Conservation (phyloP, 352 stramenopile species). For the Phytophthora tubulina region DNA sequence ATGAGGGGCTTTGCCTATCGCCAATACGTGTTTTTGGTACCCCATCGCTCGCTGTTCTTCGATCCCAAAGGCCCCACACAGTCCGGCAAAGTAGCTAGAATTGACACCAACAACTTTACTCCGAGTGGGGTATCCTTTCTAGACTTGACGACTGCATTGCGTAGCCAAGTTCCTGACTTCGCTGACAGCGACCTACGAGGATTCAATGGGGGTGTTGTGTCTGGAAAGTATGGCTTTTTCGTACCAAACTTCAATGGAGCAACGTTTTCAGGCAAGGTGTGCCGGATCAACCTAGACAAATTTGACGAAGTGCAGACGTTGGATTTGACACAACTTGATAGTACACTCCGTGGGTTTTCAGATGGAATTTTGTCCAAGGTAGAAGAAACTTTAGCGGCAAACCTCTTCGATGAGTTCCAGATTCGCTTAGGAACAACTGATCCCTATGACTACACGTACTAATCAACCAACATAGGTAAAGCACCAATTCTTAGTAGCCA, state of each 20-base stretch:
- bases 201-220: slow-evolving; percentile 74
- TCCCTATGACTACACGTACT: slow-evolving; percentile 78
- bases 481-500: slow-evolving; percentile 42
- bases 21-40: slow-evolving; percentile 76
- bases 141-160: slow-evolving; percentile 59
- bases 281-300: slow-evolving; percentile 80
- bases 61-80: slow-evolving; percentile 27
- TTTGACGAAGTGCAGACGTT: slow-evolving; percentile 84
- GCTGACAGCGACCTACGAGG: slow-evolving; percentile 68
- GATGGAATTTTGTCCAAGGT: slow-evolving; percentile 63
- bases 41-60: slow-evolving; percentile 54
- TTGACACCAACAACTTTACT: slow-evolving; percentile 79
- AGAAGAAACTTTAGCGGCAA: slow-evolving; percentile 54
- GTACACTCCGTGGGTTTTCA: slow-evolving; percentile 56
- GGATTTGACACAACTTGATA: slow-evolving; percentile 65
- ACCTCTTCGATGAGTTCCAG: slow-evolving; percentile 74
- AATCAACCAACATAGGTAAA: slow-evolving; percentile 1
- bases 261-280: slow-evolving; percentile 76
- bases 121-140: slow-evolving; percentile 55
- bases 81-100: slow-evolving; percentile 74
- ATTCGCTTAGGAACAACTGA: slow-evolving; percentile 71
- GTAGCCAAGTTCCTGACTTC: slow-evolving; percentile 77
- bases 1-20: slow-evolving; percentile 79
- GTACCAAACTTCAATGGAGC: slow-evolving; percentile 79
- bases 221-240: slow-evolving; percentile 86